Evolutionary conservation across 768 basidiomycete species (phyloP), one percentile per base, ranked within the genome.

Genomic region (Lactarius evosmus): DNA sequence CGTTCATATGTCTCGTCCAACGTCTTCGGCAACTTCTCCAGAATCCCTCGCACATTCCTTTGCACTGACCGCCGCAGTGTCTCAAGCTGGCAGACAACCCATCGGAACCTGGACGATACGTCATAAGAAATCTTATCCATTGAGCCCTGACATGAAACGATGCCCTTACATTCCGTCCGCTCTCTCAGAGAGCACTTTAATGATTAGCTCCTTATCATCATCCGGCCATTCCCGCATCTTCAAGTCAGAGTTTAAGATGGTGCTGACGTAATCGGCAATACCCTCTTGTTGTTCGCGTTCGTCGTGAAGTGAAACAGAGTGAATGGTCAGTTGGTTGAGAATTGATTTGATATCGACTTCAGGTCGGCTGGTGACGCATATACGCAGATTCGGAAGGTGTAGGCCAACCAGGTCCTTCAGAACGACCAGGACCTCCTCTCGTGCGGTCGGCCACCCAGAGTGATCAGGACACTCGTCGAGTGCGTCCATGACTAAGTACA

Each of bases 1-100:
- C 49, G 46, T 25, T 34, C 58, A 12, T 50, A 50, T n/a, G 58
- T 50, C 58, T 50, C 58, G 32, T 59, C 46, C 9, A 50, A 32
- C 1, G 58, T 59, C 33, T 22, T n/a, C 32, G 58, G 58, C 5
- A 59, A n/a, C 34, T 33, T 22, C 7, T 50, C 33, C 2, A 59
- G 58, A 36, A 50, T 27, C 14, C 22, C 33, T 22, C 58, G 46
- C 33, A 59, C 1, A 12, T 33, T 50, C 22, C 25, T n/a, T 25
- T 44, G 32, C 32, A 27, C 29, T 3, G 44, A 59, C 14, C 33
- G 44, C 8, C 46, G 49, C n/a, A 59, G 32, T 3, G 46, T 49
- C 33, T 59, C 46, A 12, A 59, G 32, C 22, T 59, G 58, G n/a
- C 46, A 59, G 4, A 19, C 46, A 17, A 49, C 44, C n/a, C n/a